Base-by-base conservation (phyloP, 495 filamentous ascomycete genomes). In the Glonium stellatum region DNA sequence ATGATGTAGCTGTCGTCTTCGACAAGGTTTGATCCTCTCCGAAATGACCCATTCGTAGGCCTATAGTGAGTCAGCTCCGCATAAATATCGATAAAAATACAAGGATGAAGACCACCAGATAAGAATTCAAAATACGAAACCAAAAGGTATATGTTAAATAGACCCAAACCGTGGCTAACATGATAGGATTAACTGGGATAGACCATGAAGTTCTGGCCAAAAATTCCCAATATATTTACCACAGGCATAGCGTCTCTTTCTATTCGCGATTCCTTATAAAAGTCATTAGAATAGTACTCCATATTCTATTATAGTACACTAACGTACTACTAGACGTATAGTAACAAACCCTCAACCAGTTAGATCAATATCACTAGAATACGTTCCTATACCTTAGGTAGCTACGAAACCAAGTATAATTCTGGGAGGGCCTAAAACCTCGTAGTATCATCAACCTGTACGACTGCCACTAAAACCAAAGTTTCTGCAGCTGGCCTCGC, bases 1-100 rank as follows among this genome's bases (percentile, higher is more conserved):
- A 71, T 81, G 2, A 61, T 68, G 70, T 80, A 83, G 49, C 71
- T 70, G 4, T 66, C 27, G 66, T 81, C 75, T 1, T 75, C 79
- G 36, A 72, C 70, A 4, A 73, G 25, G 9, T 75, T 71, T 23
- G 73, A 77, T 78, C 80, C 82, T 19, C 67, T 61, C 54, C 80
- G 63, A 53, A 77, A 79, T 18, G 77, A 71, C 9, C 69, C 71
- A 46, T 48, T 66, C 0, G 72, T 75, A 12, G 71, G 69, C 4
- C 73, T 69, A 8, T 68, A 39, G 53, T 72, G 69, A 31, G 65
- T 50, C 64, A 71, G 47, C 44, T 60, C 1, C 49, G 62, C 18
- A 59, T n/a, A n/a, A n/a, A n/a, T n/a, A n/a, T n/a, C n/a, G n/a
- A n/a, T n/a, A n/a, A n/a, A n/a, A n/a, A n/a, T n/a, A n/a, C n/a